Conservation (phyloP, 2,329 filamentous ascomycete species). For the Alternaria triticimaculans region DNA sequence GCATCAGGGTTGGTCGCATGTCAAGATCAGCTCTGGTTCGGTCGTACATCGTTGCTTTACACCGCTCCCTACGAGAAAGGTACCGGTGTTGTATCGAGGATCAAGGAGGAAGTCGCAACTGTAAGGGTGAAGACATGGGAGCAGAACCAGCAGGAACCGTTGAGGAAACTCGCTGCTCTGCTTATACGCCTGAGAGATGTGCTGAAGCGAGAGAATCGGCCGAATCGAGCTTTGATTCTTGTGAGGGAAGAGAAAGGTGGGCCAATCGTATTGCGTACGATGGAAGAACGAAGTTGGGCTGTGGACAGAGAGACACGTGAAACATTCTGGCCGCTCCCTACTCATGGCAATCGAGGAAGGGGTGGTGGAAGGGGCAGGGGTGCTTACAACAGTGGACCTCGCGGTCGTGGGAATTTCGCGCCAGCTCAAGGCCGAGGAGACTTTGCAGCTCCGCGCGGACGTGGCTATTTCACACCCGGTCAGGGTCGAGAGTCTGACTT, state of each 20-base stretch:
- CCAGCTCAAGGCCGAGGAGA: neutral
- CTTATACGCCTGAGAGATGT: conserved; percentile 18
- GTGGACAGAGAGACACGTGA: conserved; percentile 20
- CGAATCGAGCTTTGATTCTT: conserved; percentile 20
- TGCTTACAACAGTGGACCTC: neutral
- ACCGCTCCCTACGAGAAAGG: conserved; percentile 25
- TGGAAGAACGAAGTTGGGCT: conserved; percentile 17
- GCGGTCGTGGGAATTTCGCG: neutral
- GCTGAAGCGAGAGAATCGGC: conserved; percentile 21
- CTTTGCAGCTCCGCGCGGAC: neutral
- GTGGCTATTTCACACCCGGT: neutral
- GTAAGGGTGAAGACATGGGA: conserved; percentile 32
- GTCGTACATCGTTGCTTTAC: conserved; percentile 34
- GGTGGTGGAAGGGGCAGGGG: conserved; percentile 1
- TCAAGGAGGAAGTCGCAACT: conserved; percentile 25
- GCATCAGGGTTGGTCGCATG: conserved; percentile 15
- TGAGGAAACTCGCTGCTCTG: conserved; percentile 32
- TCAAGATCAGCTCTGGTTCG: conserved; percentile 42
- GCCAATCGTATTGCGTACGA: conserved; percentile 21
- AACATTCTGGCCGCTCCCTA: conserved; percentile 20
- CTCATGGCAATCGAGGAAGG: neutral
- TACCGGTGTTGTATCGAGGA: conserved; percentile 16
- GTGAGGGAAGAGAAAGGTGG: conserved; percentile 25
- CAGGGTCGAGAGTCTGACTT: neutral
- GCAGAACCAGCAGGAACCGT: conserved; percentile 23